Base-by-base conservation (phyloP, 345 rosid genomes). In the Populus ilicifolia region DNA sequence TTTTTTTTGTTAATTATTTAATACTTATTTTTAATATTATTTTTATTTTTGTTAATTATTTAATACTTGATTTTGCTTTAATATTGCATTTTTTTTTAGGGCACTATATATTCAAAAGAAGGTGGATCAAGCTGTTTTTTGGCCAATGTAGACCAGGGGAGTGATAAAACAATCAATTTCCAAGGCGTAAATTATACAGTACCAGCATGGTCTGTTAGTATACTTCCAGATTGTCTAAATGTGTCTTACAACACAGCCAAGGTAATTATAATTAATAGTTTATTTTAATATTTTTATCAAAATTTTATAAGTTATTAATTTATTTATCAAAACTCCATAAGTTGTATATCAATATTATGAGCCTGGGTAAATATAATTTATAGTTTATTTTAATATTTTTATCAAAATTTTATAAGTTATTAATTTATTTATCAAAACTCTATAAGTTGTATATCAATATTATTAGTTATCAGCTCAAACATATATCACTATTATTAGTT, bases 121-220 rank as follows among this genome's bases (percentile, higher is more conserved):
- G 77, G 80, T 8, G 73, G 67, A 65, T 85, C 92, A 9, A 74
- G 88, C 20, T 92, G 95, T 77, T 92, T 93, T 68, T 59, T 93
- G 21, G 79, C 84, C 9, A 92, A 89, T 50, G 81, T 75, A n/a
- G 87, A 93, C 69, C 14, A 67, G 1, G 46, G 79, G 7, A 68
- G 78, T 4, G 93, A 90, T 79, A 89, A 85, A 20, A 54, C 75
- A 6, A 72, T 93, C 50, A 81, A 30, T n/a, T 90, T 86, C 80
- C 77, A 75, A 75, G 97, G 91, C 23, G 79, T 64, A 43, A 30
- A 71, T 0, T 87, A 85, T 35, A 68, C 17, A 14, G 74, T 93
- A 54, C 96, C 94, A 0, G 90, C 96, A 5, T 89, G 96, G 93
- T 91, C 96, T 25, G 91, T 93, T 18, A 88, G 87, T 70, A 81